Evolutionary conservation across 345 rosid species (phyloP).

Genomic region (Arabidopsis arenosa): DNA sequence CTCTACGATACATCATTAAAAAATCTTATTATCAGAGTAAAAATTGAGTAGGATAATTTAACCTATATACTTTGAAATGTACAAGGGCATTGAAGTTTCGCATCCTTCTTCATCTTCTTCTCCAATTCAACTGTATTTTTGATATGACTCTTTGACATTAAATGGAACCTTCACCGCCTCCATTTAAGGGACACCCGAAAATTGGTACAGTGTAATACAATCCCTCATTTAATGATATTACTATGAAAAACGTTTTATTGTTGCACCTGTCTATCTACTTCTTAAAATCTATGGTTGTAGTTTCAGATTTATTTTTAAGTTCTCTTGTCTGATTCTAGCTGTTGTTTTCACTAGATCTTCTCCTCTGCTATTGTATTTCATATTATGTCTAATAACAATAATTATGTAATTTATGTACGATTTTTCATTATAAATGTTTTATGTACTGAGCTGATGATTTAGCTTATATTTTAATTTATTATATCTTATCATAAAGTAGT

Average conservation of each 20-base stretch:
- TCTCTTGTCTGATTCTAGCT: slow-evolving; percentile 8
- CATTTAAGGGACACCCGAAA: slow-evolving; percentile 42
- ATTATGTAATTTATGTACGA: not conserved
- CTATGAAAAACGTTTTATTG: slow-evolving; percentile 40
- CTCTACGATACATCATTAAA: too few species aligned
- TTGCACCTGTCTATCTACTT: slow-evolving; percentile 42
- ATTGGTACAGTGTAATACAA: slow-evolving; percentile 37
- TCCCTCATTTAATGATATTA: slow-evolving; percentile 37
- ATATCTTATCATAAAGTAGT: not conserved
- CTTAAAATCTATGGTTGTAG: slow-evolving; percentile 23
- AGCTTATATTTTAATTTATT: not conserved
- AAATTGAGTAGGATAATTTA: not conserved
- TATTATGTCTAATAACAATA: not conserved
- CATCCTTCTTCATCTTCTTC: slow-evolving; percentile 27
- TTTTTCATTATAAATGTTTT: not conserved
- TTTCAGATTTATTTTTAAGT: slow-evolving; percentile 12
- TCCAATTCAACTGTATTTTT: slow-evolving; percentile 33
- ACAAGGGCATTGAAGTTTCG: slow-evolving; percentile 24
- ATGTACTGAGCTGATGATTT: not conserved
- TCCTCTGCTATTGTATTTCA: not conserved
- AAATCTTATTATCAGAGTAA: not conserved
- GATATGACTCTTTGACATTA: slow-evolving; percentile 31
- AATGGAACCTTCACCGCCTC: slow-evolving; percentile 45
- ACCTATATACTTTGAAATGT: not conserved
- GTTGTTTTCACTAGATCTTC: slow-evolving; percentile 15